Evolutionary conservation across 2,329 filamentous ascomycete species (phyloP).

Genomic region (Cadophora gregata): DNA sequence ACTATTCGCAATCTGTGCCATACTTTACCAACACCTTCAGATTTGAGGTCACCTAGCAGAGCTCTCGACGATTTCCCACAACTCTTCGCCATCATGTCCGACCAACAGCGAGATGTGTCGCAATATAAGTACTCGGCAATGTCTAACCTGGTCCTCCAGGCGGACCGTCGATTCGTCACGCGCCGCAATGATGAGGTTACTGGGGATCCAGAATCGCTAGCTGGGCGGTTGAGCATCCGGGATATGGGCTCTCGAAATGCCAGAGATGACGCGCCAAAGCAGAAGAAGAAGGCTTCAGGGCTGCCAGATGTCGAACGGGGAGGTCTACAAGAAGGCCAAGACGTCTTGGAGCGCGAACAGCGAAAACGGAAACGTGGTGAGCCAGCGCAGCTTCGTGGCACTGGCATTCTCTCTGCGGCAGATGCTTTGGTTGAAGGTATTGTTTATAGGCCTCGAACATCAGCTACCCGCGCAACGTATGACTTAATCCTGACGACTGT

Average conservation of each 20-base stretch:
- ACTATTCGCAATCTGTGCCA: conserved; percentile 12
- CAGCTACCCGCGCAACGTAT: conserved; percentile 90
- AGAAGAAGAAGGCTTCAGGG: conserved; percentile 73
- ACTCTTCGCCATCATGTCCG: conserved; percentile 64
- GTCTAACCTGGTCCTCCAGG: conserved; percentile 99
- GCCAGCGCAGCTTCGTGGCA: conserved; percentile 69
- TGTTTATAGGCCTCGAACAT: conserved; percentile 88
- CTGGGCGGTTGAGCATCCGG: conserved; percentile 87
- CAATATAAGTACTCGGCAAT: conserved; percentile 99
- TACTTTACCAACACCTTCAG: neutral
- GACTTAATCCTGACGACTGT: conserved; percentile 93
- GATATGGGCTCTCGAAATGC: conserved; percentile 92
- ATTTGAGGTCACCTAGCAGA: conserved; percentile 5
- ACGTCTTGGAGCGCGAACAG: conserved; percentile 83
- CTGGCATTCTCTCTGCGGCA: conserved; percentile 81
- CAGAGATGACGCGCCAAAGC: conserved; percentile 79
- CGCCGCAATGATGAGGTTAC: conserved; percentile 93
- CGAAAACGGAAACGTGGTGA: conserved; percentile 83
- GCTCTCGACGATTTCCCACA: conserved; percentile 21
- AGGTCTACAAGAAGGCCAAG: conserved; percentile 77
- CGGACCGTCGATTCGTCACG: conserved; percentile 93
- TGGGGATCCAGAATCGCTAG: conserved; percentile 95
- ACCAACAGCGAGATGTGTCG: conserved; percentile 80
- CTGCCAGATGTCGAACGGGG: conserved; percentile 77
- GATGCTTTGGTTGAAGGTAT: conserved; percentile 91